phyloP scores from a whole-genome alignment of 2,329 filamentous ascomycete genomes.

The Aspergillaceae sp. region DNA sequence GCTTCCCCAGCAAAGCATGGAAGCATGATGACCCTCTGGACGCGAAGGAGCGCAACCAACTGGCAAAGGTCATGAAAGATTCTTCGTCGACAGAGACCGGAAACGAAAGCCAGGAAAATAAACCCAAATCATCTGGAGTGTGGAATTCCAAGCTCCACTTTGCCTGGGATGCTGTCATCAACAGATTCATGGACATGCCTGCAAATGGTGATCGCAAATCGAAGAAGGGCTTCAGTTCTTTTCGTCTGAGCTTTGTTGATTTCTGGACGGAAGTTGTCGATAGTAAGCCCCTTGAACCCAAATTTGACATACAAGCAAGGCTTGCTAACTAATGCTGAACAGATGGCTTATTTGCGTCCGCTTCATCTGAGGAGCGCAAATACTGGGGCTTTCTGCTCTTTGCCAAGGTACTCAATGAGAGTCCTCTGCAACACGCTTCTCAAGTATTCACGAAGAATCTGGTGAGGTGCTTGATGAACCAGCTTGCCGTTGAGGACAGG shows the following conservation, averaged over 20 bases:
- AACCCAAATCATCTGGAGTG: conserved; percentile 49
- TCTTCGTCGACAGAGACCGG: conserved; percentile 26
- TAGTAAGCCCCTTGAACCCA: conserved; percentile 47
- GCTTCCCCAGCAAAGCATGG: conserved; percentile 65
- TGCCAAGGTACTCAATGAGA: conserved; percentile 58
- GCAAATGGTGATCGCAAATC: conserved; percentile 21
- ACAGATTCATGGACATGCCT: conserved; percentile 26
- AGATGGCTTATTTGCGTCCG: conserved; percentile 77
- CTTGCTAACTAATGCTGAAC: conserved; percentile 14
- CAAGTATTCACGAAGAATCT: conserved; percentile 74
- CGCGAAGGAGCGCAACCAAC: conserved; percentile 55
- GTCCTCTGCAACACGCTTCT: conserved; percentile 43
- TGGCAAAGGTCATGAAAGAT: conserved; percentile 74
- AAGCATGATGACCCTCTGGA: conserved; percentile 62
- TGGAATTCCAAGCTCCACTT: conserved; percentile 78
- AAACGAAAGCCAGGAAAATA: conserved; percentile 20
- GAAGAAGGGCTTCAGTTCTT: conserved; percentile 27
- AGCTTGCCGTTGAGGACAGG: conserved; percentile 66
- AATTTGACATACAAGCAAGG: not conserved
- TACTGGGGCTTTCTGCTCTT: conserved; percentile 87
- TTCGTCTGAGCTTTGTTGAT: conserved; percentile 50
- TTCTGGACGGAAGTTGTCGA: conserved; percentile 87
- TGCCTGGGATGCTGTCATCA: conserved; percentile 75
- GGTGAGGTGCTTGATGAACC: conserved; percentile 72
- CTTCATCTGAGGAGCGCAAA: conserved; percentile 79